Percentiles rank a stretch among this genome's conserved stretches.
phyloP scores from a whole-genome alignment of 306 rosid species.

The Medicago lupulina region DNA sequence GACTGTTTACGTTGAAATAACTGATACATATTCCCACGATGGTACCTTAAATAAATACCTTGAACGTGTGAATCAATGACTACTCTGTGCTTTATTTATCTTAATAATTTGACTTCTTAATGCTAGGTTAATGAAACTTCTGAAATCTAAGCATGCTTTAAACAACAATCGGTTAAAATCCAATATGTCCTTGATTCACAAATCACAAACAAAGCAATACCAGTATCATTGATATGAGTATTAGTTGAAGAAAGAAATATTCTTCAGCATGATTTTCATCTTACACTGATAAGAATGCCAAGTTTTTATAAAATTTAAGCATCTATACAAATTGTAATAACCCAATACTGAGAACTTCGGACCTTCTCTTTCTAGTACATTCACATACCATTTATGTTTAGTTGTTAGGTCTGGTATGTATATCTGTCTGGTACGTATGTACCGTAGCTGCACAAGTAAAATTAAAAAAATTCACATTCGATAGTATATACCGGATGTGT shows the following conservation, averaged over 20 bases:
- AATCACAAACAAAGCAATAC: too few relatives aligned
- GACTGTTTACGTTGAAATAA: neutral
- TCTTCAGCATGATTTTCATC: slow-evolving; percentile 19
- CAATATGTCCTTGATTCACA: neutral
- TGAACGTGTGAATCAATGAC: neutral
- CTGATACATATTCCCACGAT: slow-evolving; percentile 12
- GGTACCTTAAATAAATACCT: neutral
- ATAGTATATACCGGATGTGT: too few relatives aligned
- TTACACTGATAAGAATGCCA: neutral
- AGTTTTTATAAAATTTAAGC: slow-evolving; percentile 6
- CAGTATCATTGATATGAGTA: neutral
- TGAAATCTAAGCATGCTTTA: slow-evolving; percentile 25
- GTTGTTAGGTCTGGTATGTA: too few relatives aligned
- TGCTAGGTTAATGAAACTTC: slow-evolving; percentile 27
- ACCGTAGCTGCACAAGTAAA: too few relatives aligned
- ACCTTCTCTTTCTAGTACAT: slow-evolving; percentile 27
- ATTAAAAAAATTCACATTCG: too few relatives aligned
- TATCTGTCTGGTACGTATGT: too few relatives aligned
- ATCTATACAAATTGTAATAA: slow-evolving; percentile 10
- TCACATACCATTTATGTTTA: neutral
- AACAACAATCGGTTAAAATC: neutral
- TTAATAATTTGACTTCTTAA: neutral
- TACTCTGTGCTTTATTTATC: neutral
- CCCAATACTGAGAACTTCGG: neutral
- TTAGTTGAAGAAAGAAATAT: slow-evolving; percentile 1